Conservation (phyloP, 2,329 filamentous ascomycete genomes). For the Apiospora aurea region DNA sequence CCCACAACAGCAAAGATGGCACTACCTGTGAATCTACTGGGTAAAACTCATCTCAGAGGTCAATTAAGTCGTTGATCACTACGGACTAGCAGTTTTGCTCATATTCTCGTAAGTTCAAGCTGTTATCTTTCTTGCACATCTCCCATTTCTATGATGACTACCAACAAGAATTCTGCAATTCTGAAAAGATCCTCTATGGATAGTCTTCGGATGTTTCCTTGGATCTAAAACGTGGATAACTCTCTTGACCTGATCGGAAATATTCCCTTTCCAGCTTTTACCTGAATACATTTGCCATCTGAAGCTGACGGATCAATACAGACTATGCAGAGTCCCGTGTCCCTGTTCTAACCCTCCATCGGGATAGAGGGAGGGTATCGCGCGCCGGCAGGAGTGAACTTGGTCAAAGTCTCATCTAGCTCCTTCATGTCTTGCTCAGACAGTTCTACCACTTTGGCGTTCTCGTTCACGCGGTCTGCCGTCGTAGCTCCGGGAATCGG, state of each 20-base stretch:
- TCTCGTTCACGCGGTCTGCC: slow-evolving; percentile 65
- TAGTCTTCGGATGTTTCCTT: slow-evolving; percentile 17
- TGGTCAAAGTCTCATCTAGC: slow-evolving; percentile 57
- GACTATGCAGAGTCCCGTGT: not conserved
- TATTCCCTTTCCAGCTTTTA: not conserved
- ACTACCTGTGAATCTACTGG: not conserved
- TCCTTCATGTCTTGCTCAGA: slow-evolving; percentile 57
- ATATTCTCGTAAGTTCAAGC: not conserved
- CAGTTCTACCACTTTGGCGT: slow-evolving; percentile 58
- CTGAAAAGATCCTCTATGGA: slow-evolving; percentile 38
- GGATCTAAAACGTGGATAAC: slow-evolving; percentile 40
- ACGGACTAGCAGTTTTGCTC: not conserved
- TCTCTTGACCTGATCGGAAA: slow-evolving; percentile 41
- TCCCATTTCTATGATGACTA: slow-evolving; percentile 38
- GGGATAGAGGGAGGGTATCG: slow-evolving; percentile 50
- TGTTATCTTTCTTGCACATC: not conserved
- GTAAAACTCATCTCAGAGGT: not conserved
- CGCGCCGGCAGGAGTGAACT: slow-evolving; percentile 55
- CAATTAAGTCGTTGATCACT: too few species aligned
- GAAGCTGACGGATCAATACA: slow-evolving; percentile 4
- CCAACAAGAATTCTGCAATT: slow-evolving; percentile 47
- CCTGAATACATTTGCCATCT: not conserved
- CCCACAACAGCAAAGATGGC: not conserved
- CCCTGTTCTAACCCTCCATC: not conserved
- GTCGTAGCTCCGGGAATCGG: slow-evolving; percentile 72